These are phyloP conservation scores for Apiospora koreana DNA, from an alignment of 2,329 filamentous ascomycete genomes.

Conservation along the genomic window DNA sequence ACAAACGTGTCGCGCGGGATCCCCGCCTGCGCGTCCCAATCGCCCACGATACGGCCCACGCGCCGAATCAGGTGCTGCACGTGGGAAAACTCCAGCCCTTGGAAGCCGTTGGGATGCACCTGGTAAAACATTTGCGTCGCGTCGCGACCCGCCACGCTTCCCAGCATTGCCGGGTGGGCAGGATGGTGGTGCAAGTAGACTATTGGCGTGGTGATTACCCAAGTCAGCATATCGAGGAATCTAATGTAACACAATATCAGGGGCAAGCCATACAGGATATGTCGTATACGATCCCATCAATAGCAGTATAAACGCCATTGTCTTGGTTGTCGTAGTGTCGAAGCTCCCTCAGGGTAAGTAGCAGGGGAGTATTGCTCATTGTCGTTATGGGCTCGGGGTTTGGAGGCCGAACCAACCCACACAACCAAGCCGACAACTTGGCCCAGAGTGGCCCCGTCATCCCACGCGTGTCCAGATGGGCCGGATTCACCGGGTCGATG, in stretches of 20 bases:
- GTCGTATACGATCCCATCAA: not conserved
- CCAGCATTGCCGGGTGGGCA: not conserved
- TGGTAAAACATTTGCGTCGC: not conserved
- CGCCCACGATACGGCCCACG: not conserved
- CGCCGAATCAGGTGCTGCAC: not conserved
- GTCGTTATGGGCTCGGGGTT: too few relatives aligned
- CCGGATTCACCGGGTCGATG: not conserved
- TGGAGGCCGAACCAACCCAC: not conserved
- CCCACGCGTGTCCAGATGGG: not conserved
- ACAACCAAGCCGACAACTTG: not conserved
- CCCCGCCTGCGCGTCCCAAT: not conserved
- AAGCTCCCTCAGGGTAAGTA: not conserved
- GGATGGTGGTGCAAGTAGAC: not conserved
- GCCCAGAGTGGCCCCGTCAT: not conserved
- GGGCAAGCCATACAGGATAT: not conserved
- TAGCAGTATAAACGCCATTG: not conserved
- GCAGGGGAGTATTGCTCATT: not conserved
- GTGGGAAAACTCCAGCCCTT: not conserved
- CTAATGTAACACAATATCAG: too few relatives aligned
- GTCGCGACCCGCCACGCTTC: not conserved
- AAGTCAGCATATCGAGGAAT: too few relatives aligned
- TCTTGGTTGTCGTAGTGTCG: not conserved
- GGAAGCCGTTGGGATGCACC: not conserved
- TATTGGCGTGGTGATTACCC: not conserved
- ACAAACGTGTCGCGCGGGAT: not conserved